phyloP scores from a whole-genome alignment of 1,139 yeast genomes.

The Kazachstania sp. region DNA sequence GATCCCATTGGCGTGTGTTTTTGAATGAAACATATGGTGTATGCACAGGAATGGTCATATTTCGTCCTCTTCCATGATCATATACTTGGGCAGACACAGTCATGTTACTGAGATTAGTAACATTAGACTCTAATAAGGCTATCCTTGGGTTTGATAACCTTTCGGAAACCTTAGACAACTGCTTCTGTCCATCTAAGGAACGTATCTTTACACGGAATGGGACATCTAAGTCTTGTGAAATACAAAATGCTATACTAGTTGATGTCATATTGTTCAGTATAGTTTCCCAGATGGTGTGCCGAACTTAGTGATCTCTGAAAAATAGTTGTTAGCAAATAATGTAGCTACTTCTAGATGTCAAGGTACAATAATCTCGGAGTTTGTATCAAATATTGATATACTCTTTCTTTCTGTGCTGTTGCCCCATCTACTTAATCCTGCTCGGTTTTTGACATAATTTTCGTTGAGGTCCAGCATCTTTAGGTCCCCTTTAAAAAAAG shows the following conservation, averaged over 20 bases:
- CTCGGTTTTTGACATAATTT: too few species aligned
- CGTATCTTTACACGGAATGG: constrained; percentile 46
- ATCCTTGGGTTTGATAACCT: constrained; percentile 48
- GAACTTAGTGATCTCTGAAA: too few species aligned
- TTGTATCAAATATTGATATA: too few species aligned
- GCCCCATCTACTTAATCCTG: too few species aligned
- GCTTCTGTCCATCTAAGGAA: constrained; percentile 42
- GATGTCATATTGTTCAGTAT: constrained; percentile 31
- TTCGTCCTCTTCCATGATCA: constrained; percentile 42
- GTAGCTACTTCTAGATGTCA: too few species aligned
- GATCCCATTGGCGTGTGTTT: constrained; percentile 42
- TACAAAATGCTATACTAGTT: constrained; percentile 56
- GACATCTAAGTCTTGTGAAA: constrained; percentile 60
- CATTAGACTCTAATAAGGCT: constrained; percentile 43
- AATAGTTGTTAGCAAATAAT: too few species aligned
- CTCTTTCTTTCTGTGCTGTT: too few species aligned
- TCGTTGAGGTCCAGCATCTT: too few species aligned
- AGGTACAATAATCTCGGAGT: too few species aligned
- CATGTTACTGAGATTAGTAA: constrained; percentile 49
- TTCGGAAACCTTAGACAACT: constrained; percentile 43
- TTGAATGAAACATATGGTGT: constrained; percentile 58
- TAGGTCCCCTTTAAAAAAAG: too few species aligned
- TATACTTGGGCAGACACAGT: constrained; percentile 55
- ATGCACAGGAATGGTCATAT: constrained; percentile 55
- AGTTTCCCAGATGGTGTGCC: neutral